phyloP scores from a whole-genome alignment of 805 yeast genomes.

The Aciculoconidium aculeatum region DNA sequence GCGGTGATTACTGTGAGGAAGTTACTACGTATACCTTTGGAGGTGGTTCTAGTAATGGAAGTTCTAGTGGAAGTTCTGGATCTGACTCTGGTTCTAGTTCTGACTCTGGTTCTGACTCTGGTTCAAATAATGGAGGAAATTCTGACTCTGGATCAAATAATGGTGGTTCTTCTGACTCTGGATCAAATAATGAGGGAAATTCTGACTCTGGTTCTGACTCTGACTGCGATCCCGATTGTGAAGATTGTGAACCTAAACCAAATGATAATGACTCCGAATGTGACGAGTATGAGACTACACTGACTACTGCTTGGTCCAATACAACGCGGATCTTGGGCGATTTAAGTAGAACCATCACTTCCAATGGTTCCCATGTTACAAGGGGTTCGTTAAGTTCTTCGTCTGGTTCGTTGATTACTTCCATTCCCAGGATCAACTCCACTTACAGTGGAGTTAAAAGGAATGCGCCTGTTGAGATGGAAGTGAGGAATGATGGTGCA shows the following conservation, averaged over 20 bases:
- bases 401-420: too few species aligned
- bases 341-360: too few species aligned
- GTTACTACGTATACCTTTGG: constrained; percentile 1
- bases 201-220: constrained; percentile 7
- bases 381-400: too few species aligned
- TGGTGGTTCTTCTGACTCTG: constrained; percentile 10
- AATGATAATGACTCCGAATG: constrained; percentile 13
- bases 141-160: constrained; percentile 9
- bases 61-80: constrained; percentile 3
- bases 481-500: too few species aligned
- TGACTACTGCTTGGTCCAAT: too few species aligned
- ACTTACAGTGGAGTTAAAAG: too few species aligned
- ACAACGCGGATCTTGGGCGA: too few species aligned
- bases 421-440: too few species aligned
- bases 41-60: constrained; percentile 1
- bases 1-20: constrained; percentile 5
- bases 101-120: constrained; percentile 5
- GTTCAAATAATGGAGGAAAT: constrained; percentile 8
- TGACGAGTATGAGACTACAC: constrained; percentile 9
- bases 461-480: too few species aligned
- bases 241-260: constrained; percentile 10
- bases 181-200: constrained; percentile 5
- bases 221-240: constrained; percentile 8
- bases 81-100: constrained; percentile 8
- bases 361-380: too few species aligned